Evolutionary conservation across 2,329 filamentous ascomycete species (phyloP), one percentile per base, ranked within the genome.

Genomic region (Tympanopsis confertula): DNA sequence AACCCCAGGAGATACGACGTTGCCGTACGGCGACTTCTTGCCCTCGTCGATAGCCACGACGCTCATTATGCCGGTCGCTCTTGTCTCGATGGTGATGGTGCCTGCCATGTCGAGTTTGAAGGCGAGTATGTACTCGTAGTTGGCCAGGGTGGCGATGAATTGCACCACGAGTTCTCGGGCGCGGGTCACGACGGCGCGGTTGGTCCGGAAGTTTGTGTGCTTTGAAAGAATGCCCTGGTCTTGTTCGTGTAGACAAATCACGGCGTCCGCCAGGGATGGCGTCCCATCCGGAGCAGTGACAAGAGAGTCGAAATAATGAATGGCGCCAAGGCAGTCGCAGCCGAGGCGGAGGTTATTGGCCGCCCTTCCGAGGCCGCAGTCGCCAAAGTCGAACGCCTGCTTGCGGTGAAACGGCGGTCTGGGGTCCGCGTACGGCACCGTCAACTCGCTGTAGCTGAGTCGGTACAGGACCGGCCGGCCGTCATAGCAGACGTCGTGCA

Each of bases 191-290:
- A 74, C 71, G 0, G 75, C 74, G 7, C 71, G 63, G 7, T 65
- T 63, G 0, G 76, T 83, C n/a, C 78, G 66, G 56, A 67, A 78
- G 56, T 84, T 81, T 17, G 77, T 70, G 57, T 84, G 80, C 51
- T 84, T 84, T 77, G 78, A 83, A 17, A 71, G 65, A 35, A 85
- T 78, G 2, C 80, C 81, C 43, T 74, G 71, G 49, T 85, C 81
- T 48, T 82, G 71, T 54, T 85, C 80, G 48, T 85, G 80, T 2
- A 83, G 60, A 44, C 80, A 85, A 28, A 83, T 61, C 2, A 76
- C 76, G 37, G 77, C 75, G 35, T 69, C 69, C 10, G 68, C 62
- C 2, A 62, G 52, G 13, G 57, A 58, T 0, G 73, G 63, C 1
- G 66, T 62, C 0, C 80, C 80, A 20, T 72, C 61, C 0, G 68